Base-by-base conservation (phyloP, 768 basidiomycete genomes). In the Tylopilus cervinicoccineus region DNA sequence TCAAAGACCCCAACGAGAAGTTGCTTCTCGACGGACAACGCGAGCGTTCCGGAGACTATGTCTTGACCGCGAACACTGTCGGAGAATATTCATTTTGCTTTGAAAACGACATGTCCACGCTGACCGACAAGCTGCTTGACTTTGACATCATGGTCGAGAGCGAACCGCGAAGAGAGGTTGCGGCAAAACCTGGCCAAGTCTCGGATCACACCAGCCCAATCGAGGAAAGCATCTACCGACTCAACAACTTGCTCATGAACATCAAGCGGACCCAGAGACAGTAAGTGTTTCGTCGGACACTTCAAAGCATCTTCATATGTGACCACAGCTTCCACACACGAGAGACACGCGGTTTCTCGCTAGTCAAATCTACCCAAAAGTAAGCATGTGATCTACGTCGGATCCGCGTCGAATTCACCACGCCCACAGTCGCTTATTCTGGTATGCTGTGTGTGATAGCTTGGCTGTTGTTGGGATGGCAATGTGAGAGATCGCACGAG, bases 131-230 rank as follows among this genome's bases (percentile, higher is more conserved):
- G 69, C 79, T 98, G 39, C 79, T 99, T 60, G 90, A 93, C 70
- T 88, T 93, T 64, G 88, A 91, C 68, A 98, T 99, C 70, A 94
- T 97, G 93, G 92, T 93, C 39, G 96, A 99, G 77, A 93, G 88
- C 52, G 95, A 98, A 64, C 96, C 96, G 2, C 76, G 96, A 43
- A 76, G 92, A 43, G 86, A 93, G 60, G 78, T 93, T 3, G 89
- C 93, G 3, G 90, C 87, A 9, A 94, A 93, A 66, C 80, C 88
- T 5, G 85, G 85, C 13, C 88, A 92, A 67, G 81, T 99, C 31
- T 74, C 86, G 12, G 94, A 97, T 52, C 96, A 98, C 57, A 97
- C 96, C 22, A 89, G 80, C 45, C 83, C 88, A 10, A 72, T 99
- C 47, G 95, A 98, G 70, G 96, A 99, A 74, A 94, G 91, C 64